These are phyloP conservation scores for Picochlorum sp. DNA, from an alignment of 139 green algal genomes.

Conservation along the genomic window DNA sequence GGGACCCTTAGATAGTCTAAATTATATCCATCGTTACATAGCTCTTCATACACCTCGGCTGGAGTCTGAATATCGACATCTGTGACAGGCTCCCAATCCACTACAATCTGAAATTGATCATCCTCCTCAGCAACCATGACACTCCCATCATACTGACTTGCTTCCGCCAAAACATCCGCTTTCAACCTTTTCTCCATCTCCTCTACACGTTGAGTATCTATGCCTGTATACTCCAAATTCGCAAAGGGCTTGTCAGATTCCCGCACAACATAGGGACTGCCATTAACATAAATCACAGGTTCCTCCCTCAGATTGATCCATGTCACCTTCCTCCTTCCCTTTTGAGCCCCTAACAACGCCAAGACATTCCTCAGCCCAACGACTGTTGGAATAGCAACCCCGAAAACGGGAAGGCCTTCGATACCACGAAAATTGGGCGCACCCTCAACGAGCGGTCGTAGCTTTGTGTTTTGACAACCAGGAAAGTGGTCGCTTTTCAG, in stretches of 20 bases:
- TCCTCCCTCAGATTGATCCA: conserved; percentile 96
- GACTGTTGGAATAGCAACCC: conserved; percentile 87
- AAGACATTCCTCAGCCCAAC: conserved; percentile 72
- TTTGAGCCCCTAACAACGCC: conserved; percentile 48
- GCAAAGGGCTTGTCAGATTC: conserved; percentile 86
- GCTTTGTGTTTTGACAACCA: conserved; percentile 89
- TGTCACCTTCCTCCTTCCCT: conserved; percentile 54
- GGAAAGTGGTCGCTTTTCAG: conserved; percentile 84
- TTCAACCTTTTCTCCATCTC: conserved; percentile 88
- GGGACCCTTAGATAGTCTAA: conserved; percentile 87
- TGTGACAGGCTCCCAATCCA: conserved; percentile 69
- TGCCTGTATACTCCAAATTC: conserved; percentile 96
- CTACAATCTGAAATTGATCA: conserved; percentile 68
- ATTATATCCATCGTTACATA: conserved; percentile 48
- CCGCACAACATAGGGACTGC: conserved; percentile 83
- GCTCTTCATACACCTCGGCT: conserved; percentile 65
- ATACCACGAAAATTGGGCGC: conserved; percentile 91
- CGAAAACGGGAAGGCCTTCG: conserved; percentile 77
- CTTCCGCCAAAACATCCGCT: conserved; percentile 61
- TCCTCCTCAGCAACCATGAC: conserved; percentile 87
- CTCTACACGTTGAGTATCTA: conserved; percentile 70
- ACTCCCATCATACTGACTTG: conserved; percentile 44
- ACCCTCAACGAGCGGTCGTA: conserved; percentile 75
- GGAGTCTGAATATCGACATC: conserved; percentile 85
- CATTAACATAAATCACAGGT: conserved; percentile 90